These are phyloP conservation scores for Gracilaria caudata DNA, from an alignment of 23 red algal species.

Conservation along the genomic window DNA sequence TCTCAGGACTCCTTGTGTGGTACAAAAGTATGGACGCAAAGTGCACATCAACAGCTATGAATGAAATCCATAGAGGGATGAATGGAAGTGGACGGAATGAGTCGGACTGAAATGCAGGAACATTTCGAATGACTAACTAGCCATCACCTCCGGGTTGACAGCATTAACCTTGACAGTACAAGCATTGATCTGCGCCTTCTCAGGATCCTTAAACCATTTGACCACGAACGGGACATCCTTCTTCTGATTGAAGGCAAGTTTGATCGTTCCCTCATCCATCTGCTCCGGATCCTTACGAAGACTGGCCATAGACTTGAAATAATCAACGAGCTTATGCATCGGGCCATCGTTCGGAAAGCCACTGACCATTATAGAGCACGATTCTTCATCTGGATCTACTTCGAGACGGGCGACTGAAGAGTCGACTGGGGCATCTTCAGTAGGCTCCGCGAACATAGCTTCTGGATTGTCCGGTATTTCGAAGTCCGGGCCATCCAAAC, in stretches of 20 bases:
- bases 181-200: conserved; percentile 31
- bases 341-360: conserved; percentile 36
- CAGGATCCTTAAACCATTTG: conserved; percentile 60
- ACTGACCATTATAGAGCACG: conserved; percentile 44
- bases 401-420: not conserved
- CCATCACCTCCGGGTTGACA: conserved; percentile 32
- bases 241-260: conserved; percentile 51
- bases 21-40: not conserved
- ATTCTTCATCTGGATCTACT: conserved; percentile 49
- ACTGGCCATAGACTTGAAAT: conserved; percentile 45
- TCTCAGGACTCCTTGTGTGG: not conserved
- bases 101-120: not conserved
- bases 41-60: not conserved
- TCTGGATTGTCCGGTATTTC: conserved; percentile 1
- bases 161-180: conserved; percentile 1
- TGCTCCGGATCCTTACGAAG: conserved; percentile 52
- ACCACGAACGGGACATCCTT: conserved; percentile 51
- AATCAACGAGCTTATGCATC: conserved; percentile 40
- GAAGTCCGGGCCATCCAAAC: conserved; percentile 51
- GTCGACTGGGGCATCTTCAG: not conserved
- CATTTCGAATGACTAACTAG: conserved; percentile 17
- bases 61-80: not conserved
- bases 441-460: conserved; percentile 23
- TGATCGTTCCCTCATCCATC: conserved; percentile 21
- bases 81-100: not conserved